Conservation (phyloP, 305 asterid genomes). For the Fraxinus angustifolia region DNA sequence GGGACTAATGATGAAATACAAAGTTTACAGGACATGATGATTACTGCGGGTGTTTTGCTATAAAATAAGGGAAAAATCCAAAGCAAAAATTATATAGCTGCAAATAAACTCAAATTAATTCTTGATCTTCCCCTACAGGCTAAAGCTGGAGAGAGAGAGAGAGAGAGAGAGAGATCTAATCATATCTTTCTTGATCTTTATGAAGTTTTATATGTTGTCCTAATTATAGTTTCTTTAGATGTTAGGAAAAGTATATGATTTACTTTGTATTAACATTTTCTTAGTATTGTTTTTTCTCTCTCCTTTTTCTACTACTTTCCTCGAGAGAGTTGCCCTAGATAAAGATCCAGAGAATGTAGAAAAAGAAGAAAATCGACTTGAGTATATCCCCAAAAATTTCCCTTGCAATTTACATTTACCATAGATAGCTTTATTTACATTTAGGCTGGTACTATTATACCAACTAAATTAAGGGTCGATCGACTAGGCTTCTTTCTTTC, state of each 20-base stretch:
- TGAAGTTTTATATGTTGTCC: background rate
- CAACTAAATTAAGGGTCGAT: background rate
- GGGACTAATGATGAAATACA: constrained; percentile 48
- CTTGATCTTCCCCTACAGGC: background rate
- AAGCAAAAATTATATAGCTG: background rate
- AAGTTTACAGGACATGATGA: constrained; percentile 53
- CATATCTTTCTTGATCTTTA: background rate
- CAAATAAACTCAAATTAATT: background rate
- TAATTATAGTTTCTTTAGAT: background rate
- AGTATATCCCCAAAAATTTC: background rate
- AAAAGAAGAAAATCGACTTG: background rate
- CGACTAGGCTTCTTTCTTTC: background rate
- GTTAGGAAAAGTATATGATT: background rate
- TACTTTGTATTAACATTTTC: background rate
- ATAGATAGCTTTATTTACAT: background rate
- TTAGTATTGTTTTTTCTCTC: background rate
- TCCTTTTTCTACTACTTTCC: background rate
- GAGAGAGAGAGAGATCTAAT: background rate
- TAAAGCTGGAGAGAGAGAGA: background rate
- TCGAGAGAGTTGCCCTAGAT: background rate
- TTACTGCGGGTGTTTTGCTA: constrained; percentile 26
- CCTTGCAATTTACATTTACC: background rate
- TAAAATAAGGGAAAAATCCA: constrained; percentile 1
- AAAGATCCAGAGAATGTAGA: background rate
- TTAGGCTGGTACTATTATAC: background rate